Evolutionary conservation across 768 basidiomycete species (phyloP).

Genomic region (Leccinum boreale): DNA sequence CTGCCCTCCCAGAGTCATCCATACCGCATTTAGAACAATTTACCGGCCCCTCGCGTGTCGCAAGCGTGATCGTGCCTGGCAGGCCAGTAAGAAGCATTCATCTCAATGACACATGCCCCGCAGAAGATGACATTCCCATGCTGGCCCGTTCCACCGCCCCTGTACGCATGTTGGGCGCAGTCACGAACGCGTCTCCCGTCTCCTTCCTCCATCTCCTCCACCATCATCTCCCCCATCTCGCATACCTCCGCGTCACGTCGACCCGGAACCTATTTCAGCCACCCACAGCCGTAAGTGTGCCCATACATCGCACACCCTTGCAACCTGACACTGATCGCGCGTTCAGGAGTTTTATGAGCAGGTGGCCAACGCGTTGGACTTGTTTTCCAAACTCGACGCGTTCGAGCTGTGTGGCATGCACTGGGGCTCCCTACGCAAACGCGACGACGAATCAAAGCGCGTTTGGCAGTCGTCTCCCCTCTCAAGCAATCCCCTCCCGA

Average conservation of each 20-base stretch:
- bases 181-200: conserved; percentile 55
- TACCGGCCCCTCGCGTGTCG: conserved; percentile 56
- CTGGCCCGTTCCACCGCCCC: conserved; percentile 49
- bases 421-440: conserved; percentile 58
- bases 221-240: conserved; percentile 54
- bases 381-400: conserved; percentile 56
- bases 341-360: conserved; percentile 59
- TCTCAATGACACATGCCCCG: conserved; percentile 57
- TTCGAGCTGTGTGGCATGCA: conserved; percentile 78
- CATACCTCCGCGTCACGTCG: conserved; percentile 63
- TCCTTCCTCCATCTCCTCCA: conserved; percentile 56
- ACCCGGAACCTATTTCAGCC: conserved; percentile 48
- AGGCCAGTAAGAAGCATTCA: conserved; percentile 64
- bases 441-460: conserved; percentile 40
- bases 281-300: conserved; percentile 43
- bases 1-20: conserved; percentile 32
- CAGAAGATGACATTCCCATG: conserved; percentile 50
- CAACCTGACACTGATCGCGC: conserved; percentile 3
- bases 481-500: conserved; percentile 26
- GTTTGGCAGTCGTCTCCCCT: conserved; percentile 56
- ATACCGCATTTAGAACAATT: conserved; percentile 51
- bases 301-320: not conserved
- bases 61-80: conserved; percentile 56
- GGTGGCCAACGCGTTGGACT: conserved; percentile 54
- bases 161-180: conserved; percentile 55